Percentiles rank a stretch among this genome's conserved stretches.
These are phyloP conservation scores for Solanum pinnatisectum DNA, from an alignment of 257 asterid genomes.

Conservation along the genomic window DNA sequence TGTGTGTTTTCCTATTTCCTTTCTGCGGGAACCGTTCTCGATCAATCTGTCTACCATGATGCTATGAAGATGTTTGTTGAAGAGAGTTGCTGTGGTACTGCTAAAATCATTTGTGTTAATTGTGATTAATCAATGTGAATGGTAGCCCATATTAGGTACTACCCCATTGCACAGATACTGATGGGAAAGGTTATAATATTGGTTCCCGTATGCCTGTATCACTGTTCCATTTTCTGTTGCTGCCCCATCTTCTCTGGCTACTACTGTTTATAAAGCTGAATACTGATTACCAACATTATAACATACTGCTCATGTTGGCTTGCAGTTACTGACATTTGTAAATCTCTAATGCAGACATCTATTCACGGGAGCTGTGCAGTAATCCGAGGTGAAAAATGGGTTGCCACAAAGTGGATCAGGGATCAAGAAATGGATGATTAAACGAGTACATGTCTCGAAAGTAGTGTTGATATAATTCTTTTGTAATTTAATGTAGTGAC, in stretches of 20 bases:
- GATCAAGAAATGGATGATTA: conserved; percentile 40
- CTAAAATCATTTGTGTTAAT: background rate
- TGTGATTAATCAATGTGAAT: background rate
- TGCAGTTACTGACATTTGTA: background rate
- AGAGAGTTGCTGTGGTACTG: background rate
- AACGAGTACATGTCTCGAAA: background rate
- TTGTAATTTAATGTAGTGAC: background rate
- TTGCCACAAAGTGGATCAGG: conserved; percentile 96
- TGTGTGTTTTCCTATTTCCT: background rate
- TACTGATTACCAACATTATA: background rate
- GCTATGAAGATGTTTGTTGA: background rate
- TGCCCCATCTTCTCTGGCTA: background rate
- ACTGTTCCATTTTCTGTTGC: background rate
- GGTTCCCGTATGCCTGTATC: background rate
- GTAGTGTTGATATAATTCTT: background rate
- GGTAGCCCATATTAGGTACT: background rate
- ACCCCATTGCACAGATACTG: background rate
- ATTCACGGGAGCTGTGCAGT: conserved; percentile 98
- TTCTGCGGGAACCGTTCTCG: background rate
- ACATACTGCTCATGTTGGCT: background rate
- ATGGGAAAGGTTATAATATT: background rate
- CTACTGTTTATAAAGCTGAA: background rate
- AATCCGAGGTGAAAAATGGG: conserved; percentile 89
- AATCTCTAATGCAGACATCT: conserved; percentile 41
- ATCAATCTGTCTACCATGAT: background rate